These are phyloP conservation scores for Priceomyces castillae DNA, from an alignment of 805 yeast species.

Conservation along the genomic window DNA sequence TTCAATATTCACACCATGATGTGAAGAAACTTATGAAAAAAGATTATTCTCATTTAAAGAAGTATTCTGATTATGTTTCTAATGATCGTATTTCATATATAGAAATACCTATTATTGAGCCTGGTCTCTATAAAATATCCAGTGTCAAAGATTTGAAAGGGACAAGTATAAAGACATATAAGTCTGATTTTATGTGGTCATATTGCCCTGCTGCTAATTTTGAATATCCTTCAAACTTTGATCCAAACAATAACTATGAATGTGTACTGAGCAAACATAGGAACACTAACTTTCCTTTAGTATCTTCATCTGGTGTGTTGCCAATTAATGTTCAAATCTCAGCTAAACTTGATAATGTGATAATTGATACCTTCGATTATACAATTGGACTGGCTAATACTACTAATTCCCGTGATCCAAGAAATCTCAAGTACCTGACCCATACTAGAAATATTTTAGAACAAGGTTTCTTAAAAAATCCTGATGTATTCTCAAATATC, in stretches of 20 bases:
- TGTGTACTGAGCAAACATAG: constrained; percentile 55
- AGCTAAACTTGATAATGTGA: constrained; percentile 24
- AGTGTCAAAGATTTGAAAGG: constrained; percentile 66
- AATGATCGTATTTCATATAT: constrained; percentile 52
- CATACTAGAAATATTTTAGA: constrained; percentile 34
- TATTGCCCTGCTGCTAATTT: constrained; percentile 75
- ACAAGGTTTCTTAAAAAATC: constrained; percentile 31
- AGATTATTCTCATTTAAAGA: constrained; percentile 31
- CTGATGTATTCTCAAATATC: constrained; percentile 17
- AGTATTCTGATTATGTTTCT: constrained; percentile 19
- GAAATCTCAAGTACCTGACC: constrained; percentile 19
- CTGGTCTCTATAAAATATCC: constrained; percentile 75
- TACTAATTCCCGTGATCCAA: constrained; percentile 33
- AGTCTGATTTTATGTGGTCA: constrained; percentile 64
- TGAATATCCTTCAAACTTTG: constrained; percentile 28
- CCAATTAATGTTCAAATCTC: constrained; percentile 46
- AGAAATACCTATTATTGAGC: constrained; percentile 59
- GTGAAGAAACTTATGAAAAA: constrained; percentile 38
- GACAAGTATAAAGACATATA: constrained; percentile 56
- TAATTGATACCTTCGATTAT: constrained; percentile 20
- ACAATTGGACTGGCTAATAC: constrained; percentile 15
- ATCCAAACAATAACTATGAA: constrained; percentile 34
- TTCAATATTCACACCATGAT: constrained; percentile 58
- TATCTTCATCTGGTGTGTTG: constrained; percentile 70
- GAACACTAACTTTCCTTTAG: constrained; percentile 46